These are phyloP conservation scores for Deakozyma indianensis DNA, from an alignment of 805 yeast genomes.

Conservation along the genomic window DNA sequence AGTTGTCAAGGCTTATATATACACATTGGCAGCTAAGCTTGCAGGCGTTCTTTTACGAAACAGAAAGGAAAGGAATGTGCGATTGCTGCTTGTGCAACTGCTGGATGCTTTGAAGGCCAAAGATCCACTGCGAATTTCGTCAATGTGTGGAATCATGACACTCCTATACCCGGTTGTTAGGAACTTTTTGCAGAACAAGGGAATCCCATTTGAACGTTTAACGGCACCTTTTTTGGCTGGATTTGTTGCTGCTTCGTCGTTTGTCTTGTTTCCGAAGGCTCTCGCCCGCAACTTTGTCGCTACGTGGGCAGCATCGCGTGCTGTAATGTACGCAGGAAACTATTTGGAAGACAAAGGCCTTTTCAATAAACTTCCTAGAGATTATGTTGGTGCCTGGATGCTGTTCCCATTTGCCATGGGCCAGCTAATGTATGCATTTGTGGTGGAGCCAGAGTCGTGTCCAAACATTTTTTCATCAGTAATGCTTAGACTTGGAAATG, in stretches of 20 bases:
- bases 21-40: neutral
- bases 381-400: conserved; percentile 25
- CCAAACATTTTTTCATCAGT: conserved; percentile 19
- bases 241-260: conserved; percentile 15
- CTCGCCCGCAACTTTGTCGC: conserved; percentile 14
- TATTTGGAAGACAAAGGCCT: conserved; percentile 20
- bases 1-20: neutral
- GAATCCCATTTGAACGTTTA: conserved; percentile 2
- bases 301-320: conserved; percentile 15
- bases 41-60: neutral
- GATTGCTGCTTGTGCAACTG: neutral
- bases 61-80: neutral
- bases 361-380: conserved; percentile 20
- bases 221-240: conserved; percentile 10
- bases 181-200: neutral
- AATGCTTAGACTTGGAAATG: conserved; percentile 16
- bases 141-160: neutral
- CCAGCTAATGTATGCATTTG: conserved; percentile 23
- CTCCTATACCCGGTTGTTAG: neutral
- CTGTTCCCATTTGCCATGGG: conserved; percentile 26
- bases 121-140: neutral
- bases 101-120: neutral
- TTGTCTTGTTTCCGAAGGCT: conserved; percentile 13
- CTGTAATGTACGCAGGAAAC: conserved; percentile 18
- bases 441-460: conserved; percentile 21